A percentile compares a stretch with the other conserved stretches of the same genome.
Evolutionary conservation across 345 rosid species (phyloP).

Genomic region (Melastoma malabathricum): DNA sequence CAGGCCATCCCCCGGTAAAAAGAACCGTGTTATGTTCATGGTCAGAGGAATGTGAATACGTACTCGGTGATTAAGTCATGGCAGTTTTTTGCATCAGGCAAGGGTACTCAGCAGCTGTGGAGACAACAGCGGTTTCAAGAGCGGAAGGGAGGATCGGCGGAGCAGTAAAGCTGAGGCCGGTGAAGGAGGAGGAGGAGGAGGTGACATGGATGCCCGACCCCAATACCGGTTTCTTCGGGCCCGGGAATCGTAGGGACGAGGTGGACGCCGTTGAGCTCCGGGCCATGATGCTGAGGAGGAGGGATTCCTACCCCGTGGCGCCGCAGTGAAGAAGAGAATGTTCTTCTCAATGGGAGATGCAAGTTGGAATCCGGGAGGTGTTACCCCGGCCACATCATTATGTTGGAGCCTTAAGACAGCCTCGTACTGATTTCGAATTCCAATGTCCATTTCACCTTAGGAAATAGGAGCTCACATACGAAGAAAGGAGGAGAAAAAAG

Average conservation of each 20-base stretch:
- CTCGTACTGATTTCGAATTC: too few species aligned
- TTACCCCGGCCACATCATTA: too few species aligned
- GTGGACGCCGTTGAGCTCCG: constrained; percentile 60
- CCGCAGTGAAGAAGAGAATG: too few species aligned
- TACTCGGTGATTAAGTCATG: too few species aligned
- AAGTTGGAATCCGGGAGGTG: too few species aligned
- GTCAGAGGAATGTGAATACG: too few species aligned
- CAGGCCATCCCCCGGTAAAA: constrained; percentile 21
- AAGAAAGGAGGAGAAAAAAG: too few species aligned
- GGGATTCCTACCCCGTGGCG: constrained; percentile 5
- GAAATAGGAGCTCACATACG: too few species aligned
- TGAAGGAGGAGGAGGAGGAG: constrained; percentile 58
- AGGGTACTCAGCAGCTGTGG: constrained; percentile 23
- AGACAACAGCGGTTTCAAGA: constrained; percentile 11
- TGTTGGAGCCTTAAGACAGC: too few species aligned
- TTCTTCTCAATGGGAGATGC: too few species aligned
- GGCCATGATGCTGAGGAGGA: constrained; percentile 49
- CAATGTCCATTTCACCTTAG: too few species aligned
- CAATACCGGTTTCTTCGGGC: constrained; percentile 70
- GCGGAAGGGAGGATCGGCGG: constrained; percentile 6
- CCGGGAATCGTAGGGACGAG: constrained; percentile 49
- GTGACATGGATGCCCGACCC: constrained; percentile 78
- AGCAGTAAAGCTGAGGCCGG: constrained; percentile 14
- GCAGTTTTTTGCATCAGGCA: constrained; percentile 9
- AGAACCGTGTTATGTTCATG: not conserved